A percentile compares a stretch with the other conserved stretches of the same genome.
Evolutionary conservation across 257 asterid genomes (phyloP).

Genomic region (Buddleja alternifolia): DNA sequence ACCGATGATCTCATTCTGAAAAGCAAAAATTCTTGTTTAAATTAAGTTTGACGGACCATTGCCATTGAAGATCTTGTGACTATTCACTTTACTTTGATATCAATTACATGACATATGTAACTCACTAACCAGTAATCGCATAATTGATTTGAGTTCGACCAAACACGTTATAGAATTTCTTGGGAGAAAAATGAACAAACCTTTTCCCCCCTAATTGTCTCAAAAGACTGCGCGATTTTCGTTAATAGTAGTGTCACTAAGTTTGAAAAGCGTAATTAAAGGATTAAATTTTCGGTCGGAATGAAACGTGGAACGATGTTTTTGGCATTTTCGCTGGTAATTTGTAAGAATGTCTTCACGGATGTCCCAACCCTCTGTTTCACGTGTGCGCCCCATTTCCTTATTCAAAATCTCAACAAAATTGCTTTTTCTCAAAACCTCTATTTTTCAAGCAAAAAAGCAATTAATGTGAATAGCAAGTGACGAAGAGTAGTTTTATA

Average conservation of each 20-base stretch:
- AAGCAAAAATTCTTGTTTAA: too few relatives aligned
- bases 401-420: background rate
- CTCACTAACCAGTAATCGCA: too few relatives aligned
- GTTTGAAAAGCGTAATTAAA: conserved; percentile 31
- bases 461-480: background rate
- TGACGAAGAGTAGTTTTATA: too few relatives aligned
- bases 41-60: too few relatives aligned
- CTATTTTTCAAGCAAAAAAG: background rate
- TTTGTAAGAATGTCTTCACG: conserved; percentile 29
- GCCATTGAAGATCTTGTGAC: too few relatives aligned
- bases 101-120: too few relatives aligned
- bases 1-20: too few relatives aligned
- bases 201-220: background rate
- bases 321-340: conserved; percentile 30
- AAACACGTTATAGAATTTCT: too few relatives aligned
- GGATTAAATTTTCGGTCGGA: conserved; percentile 24
- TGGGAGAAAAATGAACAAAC: background rate
- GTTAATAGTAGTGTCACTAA: background rate
- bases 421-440: background rate
- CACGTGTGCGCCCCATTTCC: conserved; percentile 21
- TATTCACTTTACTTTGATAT: too few relatives aligned
- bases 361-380: conserved; percentile 18
- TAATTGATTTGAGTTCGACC: too few relatives aligned
- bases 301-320: conserved; percentile 33
- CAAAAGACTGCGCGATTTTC: conserved; percentile 38